Base-by-base conservation (phyloP, 192 early-diverging fungal species). In the Diversispora eburnea region DNA sequence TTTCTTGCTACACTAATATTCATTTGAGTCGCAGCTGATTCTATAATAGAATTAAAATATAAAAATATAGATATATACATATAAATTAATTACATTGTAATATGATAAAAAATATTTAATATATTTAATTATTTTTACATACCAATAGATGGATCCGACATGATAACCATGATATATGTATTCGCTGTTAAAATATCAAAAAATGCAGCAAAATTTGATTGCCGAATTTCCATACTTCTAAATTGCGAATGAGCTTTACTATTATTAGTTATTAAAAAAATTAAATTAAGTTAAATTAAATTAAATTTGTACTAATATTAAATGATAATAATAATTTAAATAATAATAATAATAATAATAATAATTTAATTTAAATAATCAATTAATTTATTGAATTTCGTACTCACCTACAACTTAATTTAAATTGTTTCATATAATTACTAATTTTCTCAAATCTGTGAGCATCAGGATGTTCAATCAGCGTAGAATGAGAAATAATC, bases 351-450 rank as follows among this genome's bases (percentile, higher is more conserved):
- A n/a, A n/a, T n/a, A n/a, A n/a, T n/a, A n/a, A 33, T 33, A 33
- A 33, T 33, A 33, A 33, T n/a, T n/a, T 33, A 33, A 33, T 33
- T 33, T 33, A 33, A 33, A 33, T 33, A 33, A 33, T 33, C 25
- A 33, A 33, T 33, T 33, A 33, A 33, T 33, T 33, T 33, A 33
- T 33, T 33, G 2, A 33, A 33, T 33, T 33, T 33, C 20, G 7
- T 13, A 77, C 81, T 77, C 82, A 89, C 88, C 84, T 87, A 82
- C 91, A 92, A 51, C 89, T 87, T 41, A 93, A 82, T 70, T 95
- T 95, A 77, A 95, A 95, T 79, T 94, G 93, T 77, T 95, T 95
- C 80, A 95, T 93, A 67, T 94, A 94, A 72, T 94, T 94, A 62
- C 88, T 90, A 15, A 95, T 90, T 79, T 95, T 95, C 79, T 94